Conservation (phyloP, 176 grass and related monocot genomes). For the Stipa capillata region DNA sequence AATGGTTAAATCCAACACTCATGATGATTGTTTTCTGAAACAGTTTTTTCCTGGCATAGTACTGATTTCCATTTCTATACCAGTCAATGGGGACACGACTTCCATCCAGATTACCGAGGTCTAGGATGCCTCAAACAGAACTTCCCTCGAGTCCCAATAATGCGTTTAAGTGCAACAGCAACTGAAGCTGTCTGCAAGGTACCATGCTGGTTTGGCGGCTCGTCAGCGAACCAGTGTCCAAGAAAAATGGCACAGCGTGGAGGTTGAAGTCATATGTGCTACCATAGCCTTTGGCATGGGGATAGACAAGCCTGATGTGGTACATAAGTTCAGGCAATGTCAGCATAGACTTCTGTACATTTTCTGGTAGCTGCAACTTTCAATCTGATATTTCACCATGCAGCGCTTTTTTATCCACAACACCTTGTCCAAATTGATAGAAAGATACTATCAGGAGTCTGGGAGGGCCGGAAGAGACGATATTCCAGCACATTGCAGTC, state of each 20-base stretch:
- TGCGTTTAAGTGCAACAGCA: slow-evolving; percentile 92
- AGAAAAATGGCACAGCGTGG: slow-evolving; percentile 81
- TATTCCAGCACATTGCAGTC: slow-evolving; percentile 54
- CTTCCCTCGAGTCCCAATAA: slow-evolving; percentile 68
- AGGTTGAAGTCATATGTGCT: too few species aligned
- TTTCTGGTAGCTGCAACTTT: background rate
- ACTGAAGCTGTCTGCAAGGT: slow-evolving; percentile 75
- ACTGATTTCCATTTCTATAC: slow-evolving; percentile 10
- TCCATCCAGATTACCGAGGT: slow-evolving; percentile 78
- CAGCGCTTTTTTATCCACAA: slow-evolving; percentile 92
- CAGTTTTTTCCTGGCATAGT: background rate
- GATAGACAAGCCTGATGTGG: slow-evolving; percentile 95
- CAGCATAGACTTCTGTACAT: background rate
- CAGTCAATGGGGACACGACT: slow-evolving; percentile 97
- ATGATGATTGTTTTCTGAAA: background rate
- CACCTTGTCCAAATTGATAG: slow-evolving; percentile 87
- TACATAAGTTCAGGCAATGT: slow-evolving; percentile 11
- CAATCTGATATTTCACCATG: background rate
- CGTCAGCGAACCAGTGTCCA: slow-evolving; percentile 60
- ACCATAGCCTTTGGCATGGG: too few species aligned
- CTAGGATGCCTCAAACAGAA: slow-evolving; percentile 88
- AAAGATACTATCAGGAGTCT: slow-evolving; percentile 97
- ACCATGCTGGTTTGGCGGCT: slow-evolving; percentile 67
- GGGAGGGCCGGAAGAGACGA: slow-evolving; percentile 79
- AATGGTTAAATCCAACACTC: slow-evolving; percentile 11